Evolutionary conservation across 2,329 filamentous ascomycete species (phyloP).

Genomic region (Exophiala calicioides): DNA sequence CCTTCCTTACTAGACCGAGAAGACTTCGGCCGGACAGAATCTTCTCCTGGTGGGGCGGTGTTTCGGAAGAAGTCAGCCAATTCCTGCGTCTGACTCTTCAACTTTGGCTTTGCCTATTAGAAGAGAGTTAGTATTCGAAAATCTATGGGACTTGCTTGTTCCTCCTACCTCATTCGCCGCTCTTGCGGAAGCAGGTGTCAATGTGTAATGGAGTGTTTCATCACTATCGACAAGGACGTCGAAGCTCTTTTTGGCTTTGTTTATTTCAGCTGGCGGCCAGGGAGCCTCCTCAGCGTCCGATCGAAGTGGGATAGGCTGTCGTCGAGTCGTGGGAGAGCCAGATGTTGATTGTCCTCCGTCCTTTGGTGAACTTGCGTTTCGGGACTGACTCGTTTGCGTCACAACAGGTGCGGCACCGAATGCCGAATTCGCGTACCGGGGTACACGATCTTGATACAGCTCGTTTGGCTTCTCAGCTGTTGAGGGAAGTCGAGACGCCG

Average conservation of each 20-base stretch:
- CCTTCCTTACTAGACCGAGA: slow-evolving; percentile 24
- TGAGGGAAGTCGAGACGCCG: slow-evolving; percentile 4
- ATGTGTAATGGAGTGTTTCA: slow-evolving; percentile 77
- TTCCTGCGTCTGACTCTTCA: slow-evolving; percentile 35
- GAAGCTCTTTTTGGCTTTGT: slow-evolving; percentile 66
- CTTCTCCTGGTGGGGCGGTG: slow-evolving; percentile 37
- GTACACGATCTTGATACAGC: slow-evolving; percentile 4
- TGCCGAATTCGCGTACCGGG: slow-evolving; percentile 16
- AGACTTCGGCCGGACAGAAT: slow-evolving; percentile 16
- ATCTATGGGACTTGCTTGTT: too few species aligned
- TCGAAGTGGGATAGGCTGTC: slow-evolving; percentile 29
- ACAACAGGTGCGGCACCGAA: slow-evolving; percentile 1
- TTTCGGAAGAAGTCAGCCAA: slow-evolving; percentile 42
- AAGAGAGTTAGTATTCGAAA: slow-evolving; percentile 13
- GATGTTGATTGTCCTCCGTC: slow-evolving; percentile 22
- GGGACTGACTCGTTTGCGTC: slow-evolving; percentile 17
- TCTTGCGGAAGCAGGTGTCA: slow-evolving; percentile 78
- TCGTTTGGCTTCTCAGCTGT: slow-evolving; percentile 4
- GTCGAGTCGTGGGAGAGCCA: slow-evolving; percentile 20
- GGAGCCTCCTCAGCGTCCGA: slow-evolving; percentile 22
- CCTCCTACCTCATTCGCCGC: slow-evolving; percentile 65
- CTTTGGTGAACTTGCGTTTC: slow-evolving; percentile 22
- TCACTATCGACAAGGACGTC: slow-evolving; percentile 80
- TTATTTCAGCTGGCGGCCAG: slow-evolving; percentile 31
- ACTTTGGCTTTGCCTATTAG: slow-evolving; percentile 34